phyloP scores from a whole-genome alignment of 495 filamentous ascomycete species.

The Trichoderma gamsii region DNA sequence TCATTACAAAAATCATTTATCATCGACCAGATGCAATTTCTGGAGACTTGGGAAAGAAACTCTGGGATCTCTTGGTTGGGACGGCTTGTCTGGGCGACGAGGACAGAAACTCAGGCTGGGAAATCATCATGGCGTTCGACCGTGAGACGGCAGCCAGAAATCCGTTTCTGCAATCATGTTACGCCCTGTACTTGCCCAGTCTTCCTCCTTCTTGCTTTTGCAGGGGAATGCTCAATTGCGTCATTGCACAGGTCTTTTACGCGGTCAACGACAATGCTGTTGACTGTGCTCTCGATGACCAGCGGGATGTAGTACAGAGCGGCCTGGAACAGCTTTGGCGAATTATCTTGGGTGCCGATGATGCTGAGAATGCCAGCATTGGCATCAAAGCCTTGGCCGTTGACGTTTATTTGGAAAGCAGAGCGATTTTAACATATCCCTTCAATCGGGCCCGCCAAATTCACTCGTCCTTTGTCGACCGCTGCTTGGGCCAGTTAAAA shows the following conservation, averaged over 20 bases:
- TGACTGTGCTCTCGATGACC: constrained; percentile 39
- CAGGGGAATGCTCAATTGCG: constrained; percentile 60
- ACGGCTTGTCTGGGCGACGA: constrained; percentile 46
- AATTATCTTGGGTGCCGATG: constrained; percentile 65
- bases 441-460: constrained; percentile 47
- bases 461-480: constrained; percentile 71
- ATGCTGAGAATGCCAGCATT: constrained; percentile 59
- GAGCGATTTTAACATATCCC: constrained; percentile 36
- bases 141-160: constrained; percentile 45
- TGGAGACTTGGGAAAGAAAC: constrained; percentile 49
- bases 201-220: constrained; percentile 61
- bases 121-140: constrained; percentile 50
- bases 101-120: constrained; percentile 60
- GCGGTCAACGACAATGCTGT: constrained; percentile 31
- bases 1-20: constrained; percentile 53
- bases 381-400: constrained; percentile 63
- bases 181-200: constrained; percentile 57
- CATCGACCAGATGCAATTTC: constrained; percentile 55
- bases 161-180: constrained; percentile 59
- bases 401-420: constrained; percentile 61
- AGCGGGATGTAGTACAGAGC: constrained; percentile 35
- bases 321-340: constrained; percentile 79
- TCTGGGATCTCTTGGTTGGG: constrained; percentile 67
- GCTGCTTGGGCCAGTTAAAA: constrained; percentile 70
- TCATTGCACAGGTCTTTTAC: constrained; percentile 41